These are phyloP conservation scores for Crataegus laevigata DNA, from an alignment of 306 rosid species.

Conservation along the genomic window DNA sequence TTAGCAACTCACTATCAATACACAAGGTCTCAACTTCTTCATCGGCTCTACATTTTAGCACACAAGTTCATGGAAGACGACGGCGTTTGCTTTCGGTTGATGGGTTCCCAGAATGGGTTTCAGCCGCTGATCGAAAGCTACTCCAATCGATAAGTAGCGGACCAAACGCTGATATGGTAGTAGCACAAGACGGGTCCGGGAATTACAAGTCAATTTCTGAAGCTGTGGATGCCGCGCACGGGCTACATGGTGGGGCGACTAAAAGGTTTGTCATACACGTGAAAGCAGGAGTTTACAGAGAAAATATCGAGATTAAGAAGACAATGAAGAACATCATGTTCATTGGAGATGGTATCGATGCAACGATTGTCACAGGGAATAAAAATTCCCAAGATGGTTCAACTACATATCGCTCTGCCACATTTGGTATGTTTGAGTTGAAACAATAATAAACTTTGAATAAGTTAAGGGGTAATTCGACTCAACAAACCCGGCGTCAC, in stretches of 20 bases:
- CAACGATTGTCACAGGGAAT: conserved; percentile 45
- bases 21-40: conserved; percentile 19
- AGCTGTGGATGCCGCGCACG: conserved; percentile 44
- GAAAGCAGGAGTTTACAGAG: conserved; percentile 65
- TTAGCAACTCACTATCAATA: conserved; percentile 64
- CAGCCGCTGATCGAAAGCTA: conserved; percentile 42
- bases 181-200: conserved; percentile 71
- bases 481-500: not conserved
- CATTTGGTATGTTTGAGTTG: conserved; percentile 50
- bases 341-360: conserved; percentile 68
- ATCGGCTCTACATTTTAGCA: not conserved
- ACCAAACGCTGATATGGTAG: conserved; percentile 40
- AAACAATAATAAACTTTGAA: not conserved
- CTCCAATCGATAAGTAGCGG: conserved; percentile 16
- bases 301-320: conserved; percentile 41
- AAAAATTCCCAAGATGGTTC: conserved; percentile 27
- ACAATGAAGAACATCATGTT: conserved; percentile 50
- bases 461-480: not conserved
- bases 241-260: conserved; percentile 14
- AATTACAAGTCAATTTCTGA: conserved; percentile 44
- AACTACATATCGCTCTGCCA: conserved; percentile 71
- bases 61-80: conserved; percentile 28
- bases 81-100: conserved; percentile 25
- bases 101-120: conserved; percentile 50
- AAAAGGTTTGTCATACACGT: conserved; percentile 50